A percentile compares a stretch with the other conserved stretches of the same genome.
Conservation (phyloP, 2,329 filamentous ascomycete species). For the Xylariales sp. region DNA sequence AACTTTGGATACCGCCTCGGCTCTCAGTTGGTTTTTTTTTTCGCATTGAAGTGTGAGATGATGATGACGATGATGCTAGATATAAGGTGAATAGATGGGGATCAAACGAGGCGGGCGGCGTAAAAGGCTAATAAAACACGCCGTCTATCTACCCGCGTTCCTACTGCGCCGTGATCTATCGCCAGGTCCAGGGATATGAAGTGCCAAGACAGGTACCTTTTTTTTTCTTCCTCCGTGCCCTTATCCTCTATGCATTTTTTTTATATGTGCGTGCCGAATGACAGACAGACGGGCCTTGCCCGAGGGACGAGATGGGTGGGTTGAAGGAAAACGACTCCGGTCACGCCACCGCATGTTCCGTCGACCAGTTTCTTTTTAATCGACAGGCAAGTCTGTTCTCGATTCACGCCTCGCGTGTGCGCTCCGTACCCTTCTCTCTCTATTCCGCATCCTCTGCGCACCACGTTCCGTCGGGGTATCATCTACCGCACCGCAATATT, state of each 20-base stretch:
- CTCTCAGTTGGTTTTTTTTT: slow-evolving; percentile 1
- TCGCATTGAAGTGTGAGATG: slow-evolving; percentile 15
- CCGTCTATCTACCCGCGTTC: slow-evolving; percentile 16
- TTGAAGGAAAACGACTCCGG: background rate
- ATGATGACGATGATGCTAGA: background rate
- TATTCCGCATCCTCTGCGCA: slow-evolving; percentile 1
- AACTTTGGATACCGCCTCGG: background rate
- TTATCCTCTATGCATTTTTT: slow-evolving; percentile 2
- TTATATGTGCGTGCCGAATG: background rate
- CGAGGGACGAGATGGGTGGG: background rate
- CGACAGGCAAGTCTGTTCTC: background rate
- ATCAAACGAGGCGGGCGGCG: slow-evolving; percentile 5
- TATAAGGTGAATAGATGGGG: background rate
- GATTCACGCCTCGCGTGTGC: background rate
- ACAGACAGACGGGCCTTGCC: background rate
- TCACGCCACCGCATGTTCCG: background rate
- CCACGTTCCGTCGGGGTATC: slow-evolving; percentile 22
- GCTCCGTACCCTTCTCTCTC: background rate
- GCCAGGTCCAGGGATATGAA: slow-evolving; percentile 13
- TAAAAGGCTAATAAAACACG: slow-evolving; percentile 3
- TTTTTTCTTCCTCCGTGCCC: slow-evolving; percentile 7
- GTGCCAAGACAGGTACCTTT: slow-evolving; percentile 7
- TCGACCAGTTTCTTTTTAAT: background rate
- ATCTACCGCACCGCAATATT: slow-evolving; percentile 5
- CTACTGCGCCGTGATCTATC: slow-evolving; percentile 1